phyloP scores from a whole-genome alignment of 2,329 filamentous ascomycete species.

The Cylindrodendrum hubeiense region DNA sequence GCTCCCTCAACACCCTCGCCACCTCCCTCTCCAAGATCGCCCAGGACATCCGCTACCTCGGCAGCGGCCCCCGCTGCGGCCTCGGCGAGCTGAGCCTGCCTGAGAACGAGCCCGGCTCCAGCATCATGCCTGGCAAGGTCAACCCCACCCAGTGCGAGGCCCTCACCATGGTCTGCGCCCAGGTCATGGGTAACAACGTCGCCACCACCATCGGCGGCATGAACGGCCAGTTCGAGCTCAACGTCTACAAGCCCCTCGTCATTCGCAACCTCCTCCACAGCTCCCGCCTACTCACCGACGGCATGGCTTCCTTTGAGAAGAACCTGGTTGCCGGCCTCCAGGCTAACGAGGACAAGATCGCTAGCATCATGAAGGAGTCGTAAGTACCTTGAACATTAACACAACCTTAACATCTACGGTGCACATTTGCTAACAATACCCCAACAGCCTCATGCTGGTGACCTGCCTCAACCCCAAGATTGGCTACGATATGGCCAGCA shows the following conservation, averaged over 20 bases:
- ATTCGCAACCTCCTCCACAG: slow-evolving; percentile 97
- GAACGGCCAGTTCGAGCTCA: slow-evolving; percentile 98
- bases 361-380: slow-evolving; percentile 93
- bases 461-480: slow-evolving; percentile 98
- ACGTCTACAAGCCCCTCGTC: slow-evolving; percentile 98
- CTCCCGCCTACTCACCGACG: slow-evolving; percentile 86
- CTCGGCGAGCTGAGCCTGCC: slow-evolving; percentile 93
- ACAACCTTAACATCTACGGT: background rate
- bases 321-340: slow-evolving; percentile 89
- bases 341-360: slow-evolving; percentile 94
- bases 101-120: slow-evolving; percentile 97
- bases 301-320: slow-evolving; percentile 95
- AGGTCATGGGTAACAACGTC: slow-evolving; percentile 98
- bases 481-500: slow-evolving; percentile 96
- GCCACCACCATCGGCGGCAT: slow-evolving; percentile 94
- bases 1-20: slow-evolving; percentile 92
- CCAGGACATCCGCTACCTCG: slow-evolving; percentile 97
- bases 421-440: slow-evolving; percentile 25
- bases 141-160: slow-evolving; percentile 99
- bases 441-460: slow-evolving; percentile 90
- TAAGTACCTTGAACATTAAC: slow-evolving; percentile 59
- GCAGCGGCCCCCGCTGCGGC: slow-evolving; percentile 94
- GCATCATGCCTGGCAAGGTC: slow-evolving; percentile 99
- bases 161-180: slow-evolving; percentile 96
- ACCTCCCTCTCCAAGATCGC: slow-evolving; percentile 96